phyloP scores from a whole-genome alignment of 805 yeast species.

The Helenozyma rhizophorensis region DNA sequence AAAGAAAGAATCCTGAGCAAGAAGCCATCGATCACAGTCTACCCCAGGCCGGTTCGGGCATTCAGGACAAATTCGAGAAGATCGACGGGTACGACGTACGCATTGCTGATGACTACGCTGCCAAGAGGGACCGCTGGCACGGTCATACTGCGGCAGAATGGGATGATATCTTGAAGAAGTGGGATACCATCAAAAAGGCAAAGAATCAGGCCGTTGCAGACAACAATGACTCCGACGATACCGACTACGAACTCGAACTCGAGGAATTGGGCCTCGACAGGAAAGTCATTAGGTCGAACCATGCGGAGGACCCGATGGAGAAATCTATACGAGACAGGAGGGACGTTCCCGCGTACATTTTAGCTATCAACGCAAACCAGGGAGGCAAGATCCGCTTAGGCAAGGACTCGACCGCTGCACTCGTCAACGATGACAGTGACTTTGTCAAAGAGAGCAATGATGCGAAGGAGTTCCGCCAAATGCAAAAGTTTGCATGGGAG shows the following conservation, averaged over 20 bases:
- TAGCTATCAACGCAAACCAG: constrained; percentile 33
- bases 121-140: constrained; percentile 76
- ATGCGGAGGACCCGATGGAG: constrained; percentile 33
- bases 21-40: constrained; percentile 43
- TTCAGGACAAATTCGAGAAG: constrained; percentile 39
- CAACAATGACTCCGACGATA: constrained; percentile 28
- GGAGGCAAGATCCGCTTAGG: constrained; percentile 35
- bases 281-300: constrained; percentile 20
- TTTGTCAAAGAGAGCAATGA: constrained; percentile 41
- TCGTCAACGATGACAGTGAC: constrained; percentile 9
- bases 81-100: constrained; percentile 13
- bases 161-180: constrained; percentile 42
- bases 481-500: constrained; percentile 50
- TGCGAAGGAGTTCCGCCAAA: constrained; percentile 47
- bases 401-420: constrained; percentile 23
- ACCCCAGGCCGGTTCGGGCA: constrained; percentile 55
- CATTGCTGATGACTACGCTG: constrained; percentile 51
- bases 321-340: constrained; percentile 58
- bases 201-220: constrained; percentile 5
- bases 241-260: constrained; percentile 39
- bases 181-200: constrained; percentile 35
- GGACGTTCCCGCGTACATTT: constrained; percentile 68
- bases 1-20: constrained; percentile 38
- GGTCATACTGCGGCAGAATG: constrained; percentile 69
- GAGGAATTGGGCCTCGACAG: constrained; percentile 30